Conservation (phyloP, 257 asterid species). For the Leonotis leonurus region DNA sequence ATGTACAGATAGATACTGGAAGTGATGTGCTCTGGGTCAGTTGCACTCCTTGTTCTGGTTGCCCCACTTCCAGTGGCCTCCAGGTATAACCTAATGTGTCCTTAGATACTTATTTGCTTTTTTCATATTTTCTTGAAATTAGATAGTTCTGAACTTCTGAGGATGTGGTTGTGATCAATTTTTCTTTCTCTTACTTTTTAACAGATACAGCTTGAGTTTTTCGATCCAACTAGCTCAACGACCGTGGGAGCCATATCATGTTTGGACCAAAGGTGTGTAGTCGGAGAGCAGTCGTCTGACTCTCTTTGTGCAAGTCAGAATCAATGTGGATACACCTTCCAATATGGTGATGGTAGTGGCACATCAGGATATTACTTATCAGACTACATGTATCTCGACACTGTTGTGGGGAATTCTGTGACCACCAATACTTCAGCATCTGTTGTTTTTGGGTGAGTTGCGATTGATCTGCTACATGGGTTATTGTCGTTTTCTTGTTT, state of each 20-base stretch:
- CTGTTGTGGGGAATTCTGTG: constrained; percentile 54
- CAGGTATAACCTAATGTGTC: too few species aligned
- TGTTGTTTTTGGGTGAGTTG: constrained; percentile 82
- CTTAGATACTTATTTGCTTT: not conserved
- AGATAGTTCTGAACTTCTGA: not conserved
- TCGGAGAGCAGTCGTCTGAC: constrained; percentile 58
- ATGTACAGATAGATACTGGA: constrained; percentile 95
- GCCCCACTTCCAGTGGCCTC: constrained; percentile 93
- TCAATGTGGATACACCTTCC: constrained; percentile 79
- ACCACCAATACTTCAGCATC: constrained; percentile 63
- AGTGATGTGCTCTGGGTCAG: constrained; percentile 97
- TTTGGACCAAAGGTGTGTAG: constrained; percentile 69
- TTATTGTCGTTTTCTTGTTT: not conserved
- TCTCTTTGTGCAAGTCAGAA: constrained; percentile 49
- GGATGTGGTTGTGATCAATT: not conserved
- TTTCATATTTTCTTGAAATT: not conserved
- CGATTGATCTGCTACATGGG: not conserved
- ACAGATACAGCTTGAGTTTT: constrained; percentile 80
- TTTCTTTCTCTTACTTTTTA: too few species aligned
- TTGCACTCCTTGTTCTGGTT: constrained; percentile 80
- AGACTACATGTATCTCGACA: constrained; percentile 57
- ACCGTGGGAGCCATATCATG: constrained; percentile 60
- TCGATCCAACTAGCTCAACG: constrained; percentile 72
- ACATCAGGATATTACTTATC: constrained; percentile 79
- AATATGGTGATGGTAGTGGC: constrained; percentile 98